Base-by-base conservation (phyloP, 345 rosid species). In the Murraya paniculata region DNA sequence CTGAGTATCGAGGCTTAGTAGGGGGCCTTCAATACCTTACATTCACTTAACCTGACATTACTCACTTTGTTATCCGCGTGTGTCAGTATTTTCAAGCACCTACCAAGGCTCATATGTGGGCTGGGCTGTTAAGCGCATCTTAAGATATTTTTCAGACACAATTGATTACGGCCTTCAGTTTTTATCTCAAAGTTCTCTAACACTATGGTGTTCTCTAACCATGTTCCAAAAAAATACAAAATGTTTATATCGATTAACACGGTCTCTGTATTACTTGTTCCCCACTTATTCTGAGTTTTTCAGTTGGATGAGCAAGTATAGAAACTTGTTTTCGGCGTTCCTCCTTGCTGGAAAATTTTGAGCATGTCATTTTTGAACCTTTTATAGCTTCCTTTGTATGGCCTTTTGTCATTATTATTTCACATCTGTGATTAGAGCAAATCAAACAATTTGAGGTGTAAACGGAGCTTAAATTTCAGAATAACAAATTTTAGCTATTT, bases 361-460 rank as follows among this genome's bases (percentile, higher is more conserved):
- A 18, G 68, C 22, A 7, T 28, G 38, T 18, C 38, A 16, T 28
- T 9, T 16, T 62, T 14, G 18, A 31, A 16, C 36, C n/a, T 62
- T 62, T 14, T 0, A 30, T 6, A 13, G 50, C 50, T 35, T 30
- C 19, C 67, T 11, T 16, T 62, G 38, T 62, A 0, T 4, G 1
- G 67, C 2, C 21, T 28, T 30, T 0, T 25, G 25, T 30, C 10
- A 16, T 62, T 14, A 3, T 62, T 14, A 30, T 62, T 28, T 30
- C 16, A 16, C 67, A 28, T 5, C 65, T 4, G 60, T 70, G 85
- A 86, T 68, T 2, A 11, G 13, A 45, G 50, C 18, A 45, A 14
- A 45, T 13, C 18, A 45, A 45, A 13, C 18, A 11, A 11, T 45
- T 45, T 3, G 50, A 45, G 16, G 18, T 45, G 50, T 45, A 14